Conservation (phyloP, 495 filamentous ascomycete species). For the Cetradonia linearis region DNA sequence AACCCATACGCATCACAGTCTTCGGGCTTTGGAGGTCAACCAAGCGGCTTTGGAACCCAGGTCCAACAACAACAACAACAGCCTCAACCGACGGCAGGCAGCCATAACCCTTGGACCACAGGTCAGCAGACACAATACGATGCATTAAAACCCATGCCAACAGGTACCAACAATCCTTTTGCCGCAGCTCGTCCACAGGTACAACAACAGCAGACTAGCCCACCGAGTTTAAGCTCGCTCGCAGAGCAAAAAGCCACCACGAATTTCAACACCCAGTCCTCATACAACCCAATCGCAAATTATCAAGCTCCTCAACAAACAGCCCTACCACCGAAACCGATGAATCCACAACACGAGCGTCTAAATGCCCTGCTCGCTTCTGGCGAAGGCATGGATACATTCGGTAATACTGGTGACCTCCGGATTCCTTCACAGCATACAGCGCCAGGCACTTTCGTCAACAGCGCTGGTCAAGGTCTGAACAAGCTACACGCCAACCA, state of each 20-base stretch:
- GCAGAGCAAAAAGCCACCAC: constrained; percentile 59
- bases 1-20: constrained; percentile 59
- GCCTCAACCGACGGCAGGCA: constrained; percentile 52
- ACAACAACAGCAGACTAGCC: constrained; percentile 44
- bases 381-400: constrained; percentile 92
- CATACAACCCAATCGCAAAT: constrained; percentile 43
- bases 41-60: constrained; percentile 40
- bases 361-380: constrained; percentile 81
- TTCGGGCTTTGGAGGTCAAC: constrained; percentile 41
- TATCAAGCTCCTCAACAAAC: constrained; percentile 40
- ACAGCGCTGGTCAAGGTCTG: constrained; percentile 73
- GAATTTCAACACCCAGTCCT: constrained; percentile 35
- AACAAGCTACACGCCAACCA: constrained; percentile 58
- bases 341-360: constrained; percentile 68
- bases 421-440: constrained; percentile 97
- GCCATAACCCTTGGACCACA: constrained; percentile 66
- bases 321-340: constrained; percentile 42
- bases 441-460: constrained; percentile 92
- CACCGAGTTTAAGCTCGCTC: constrained; percentile 56
- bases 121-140: constrained; percentile 35
- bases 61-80: constrained; percentile 45
- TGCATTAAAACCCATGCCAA: constrained; percentile 46
- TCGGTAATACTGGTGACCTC: constrained; percentile 87
- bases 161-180: constrained; percentile 96
- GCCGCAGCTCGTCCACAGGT: constrained; percentile 50